Conservation (phyloP, 306 rosid species). For the Cucumis sativus region Cucumber_9930_V3 NC_026656.2:2590501-2591000, state of each 20-base stretch:
- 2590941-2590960: too few relatives aligned
- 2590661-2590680: conserved; percentile 13
- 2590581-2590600: conserved; percentile 16
- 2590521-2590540: conserved; percentile 6
- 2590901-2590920: too few relatives aligned
- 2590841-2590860: too few relatives aligned
- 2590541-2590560: conserved; percentile 3
- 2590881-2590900: too few relatives aligned
- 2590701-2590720: neutral
- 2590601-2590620: conserved; percentile 3
- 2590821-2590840: too few relatives aligned
- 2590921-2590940: too few relatives aligned
- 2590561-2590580: neutral
- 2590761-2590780: conserved; percentile 11
- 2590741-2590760: neutral
- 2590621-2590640: conserved; percentile 15
- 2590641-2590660: conserved; percentile 18
- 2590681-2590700: conserved; percentile 9
- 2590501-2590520: neutral
- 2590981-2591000: too few relatives aligned
- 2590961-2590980: too few relatives aligned
- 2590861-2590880: too few relatives aligned
- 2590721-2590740: conserved; percentile 10
- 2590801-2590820: too few relatives aligned
- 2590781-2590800: neutral